phyloP scores from a whole-genome alignment of 1,284 basidiomycete genomes.

The Trichosporon sp. region DNA sequence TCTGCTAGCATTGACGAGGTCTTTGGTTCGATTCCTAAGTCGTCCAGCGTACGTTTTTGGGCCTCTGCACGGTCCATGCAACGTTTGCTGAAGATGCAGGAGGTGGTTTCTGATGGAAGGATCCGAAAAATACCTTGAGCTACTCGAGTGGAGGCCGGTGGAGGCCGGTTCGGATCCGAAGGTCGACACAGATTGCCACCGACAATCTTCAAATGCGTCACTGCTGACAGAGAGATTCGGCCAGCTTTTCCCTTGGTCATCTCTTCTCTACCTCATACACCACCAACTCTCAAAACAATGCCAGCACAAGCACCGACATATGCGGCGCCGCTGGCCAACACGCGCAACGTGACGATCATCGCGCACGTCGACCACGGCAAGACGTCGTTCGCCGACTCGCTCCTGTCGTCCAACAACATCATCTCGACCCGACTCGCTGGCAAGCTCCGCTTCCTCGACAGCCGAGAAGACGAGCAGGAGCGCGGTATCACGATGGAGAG shows the following conservation, averaged over 20 bases:
- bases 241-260: neutral
- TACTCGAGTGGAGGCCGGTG: constrained; percentile 1
- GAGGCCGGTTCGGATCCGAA: constrained; percentile 9
- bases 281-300: neutral
- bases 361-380: constrained; percentile 72
- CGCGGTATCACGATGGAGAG: constrained; percentile 99
- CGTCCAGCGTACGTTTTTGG: neutral
- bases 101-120: too few relatives aligned
- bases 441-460: constrained; percentile 94
- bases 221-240: neutral
- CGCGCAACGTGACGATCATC: constrained; percentile 56
- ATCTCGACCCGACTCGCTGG: constrained; percentile 94
- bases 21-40: constrained; percentile 8
- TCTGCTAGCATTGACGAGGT: neutral
- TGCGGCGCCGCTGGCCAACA: constrained; percentile 54
- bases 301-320: constrained; percentile 31
- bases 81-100: too few relatives aligned
- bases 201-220: constrained; percentile 15
- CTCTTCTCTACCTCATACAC: neutral
- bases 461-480: constrained; percentile 95
- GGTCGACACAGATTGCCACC: neutral
- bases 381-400: constrained; percentile 91
- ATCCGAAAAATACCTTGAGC: neutral
- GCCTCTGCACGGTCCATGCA: neutral
- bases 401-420: constrained; percentile 96